Base-by-base conservation (phyloP, 1,284 basidiomycete species). In the Ganoderma leucocontextum region DNA sequence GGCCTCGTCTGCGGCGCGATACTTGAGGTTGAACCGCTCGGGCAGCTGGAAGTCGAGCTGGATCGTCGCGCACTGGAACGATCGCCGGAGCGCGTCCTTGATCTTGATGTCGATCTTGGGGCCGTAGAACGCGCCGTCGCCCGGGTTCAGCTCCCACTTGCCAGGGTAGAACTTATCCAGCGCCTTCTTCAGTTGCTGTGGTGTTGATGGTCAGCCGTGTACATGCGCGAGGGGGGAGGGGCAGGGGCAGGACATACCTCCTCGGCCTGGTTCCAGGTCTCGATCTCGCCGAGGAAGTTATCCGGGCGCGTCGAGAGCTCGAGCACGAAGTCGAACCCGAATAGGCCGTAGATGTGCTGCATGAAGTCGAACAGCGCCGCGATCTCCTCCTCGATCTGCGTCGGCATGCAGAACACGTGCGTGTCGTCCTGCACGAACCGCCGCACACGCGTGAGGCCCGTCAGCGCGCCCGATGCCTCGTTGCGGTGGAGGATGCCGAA, bases 11-110 rank as follows among this genome's bases (percentile, higher is more conserved):
- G 89, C 87, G 5, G 91, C 90, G 53, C 96, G 93, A 84, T 96
- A 99, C 78, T 93, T 93, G 72, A 99, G 87, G 81, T 98, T 93
- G 87, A 99, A 99, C 62, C 96, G 92, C 78, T 98, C 93, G n/a
- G 98, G 98, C 10, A 99, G 89, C 82, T 99, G 96, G 90, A 99
- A 99, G 84, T 99, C 98, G 73, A 99, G 94, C 82, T 99, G 95
- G 80, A 99, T 99, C 4, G 98, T 99, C 58, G 97, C 84, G 76
- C 98, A 99, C 82, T 99, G 98, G 90, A 96, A 97, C 42, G 96
- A 95, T 61, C 97, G 91, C 70, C 88, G 91, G 42, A 98, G 85
- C 0, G 98, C 97, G 78, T 99, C 98, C 42, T 91, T 90, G 80
- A 99, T 95, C 70, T 95, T 96, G 82, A 99, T 98, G 82, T 99